Percentiles rank a stretch among this genome's conserved stretches.
Evolutionary conservation across 805 yeast genomes (phyloP).

Genomic region (Suhomyces prunicola): DNA sequence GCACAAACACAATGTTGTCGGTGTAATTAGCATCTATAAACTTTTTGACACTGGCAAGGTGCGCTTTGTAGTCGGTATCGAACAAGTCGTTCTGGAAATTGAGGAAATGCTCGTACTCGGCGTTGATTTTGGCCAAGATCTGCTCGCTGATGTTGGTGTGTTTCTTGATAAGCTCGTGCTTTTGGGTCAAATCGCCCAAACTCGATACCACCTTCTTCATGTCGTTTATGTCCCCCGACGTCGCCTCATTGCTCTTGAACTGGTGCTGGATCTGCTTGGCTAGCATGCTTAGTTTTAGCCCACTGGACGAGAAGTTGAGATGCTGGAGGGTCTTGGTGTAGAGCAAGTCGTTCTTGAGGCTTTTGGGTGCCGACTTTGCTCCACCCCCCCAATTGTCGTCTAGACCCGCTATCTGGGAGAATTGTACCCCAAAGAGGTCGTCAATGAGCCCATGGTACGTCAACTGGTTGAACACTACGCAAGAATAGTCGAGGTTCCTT

Average conservation of each 20-base stretch:
- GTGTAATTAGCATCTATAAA: slow-evolving; percentile 39
- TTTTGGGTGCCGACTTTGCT: slow-evolving; percentile 56
- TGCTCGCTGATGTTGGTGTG: slow-evolving; percentile 76
- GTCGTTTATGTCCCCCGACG: slow-evolving; percentile 18
- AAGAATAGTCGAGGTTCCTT: slow-evolving; percentile 67
- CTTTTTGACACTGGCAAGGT: slow-evolving; percentile 27
- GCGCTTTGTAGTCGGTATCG: slow-evolving; percentile 36
- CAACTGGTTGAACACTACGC: slow-evolving; percentile 71
- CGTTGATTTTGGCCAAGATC: slow-evolving; percentile 47
- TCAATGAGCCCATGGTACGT: slow-evolving; percentile 81
- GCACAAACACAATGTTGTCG: slow-evolving; percentile 45
- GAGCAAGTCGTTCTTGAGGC: slow-evolving; percentile 50
- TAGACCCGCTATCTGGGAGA: slow-evolving; percentile 10
- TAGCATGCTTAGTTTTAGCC: slow-evolving; percentile 61
- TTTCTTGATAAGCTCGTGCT: slow-evolving; percentile 64
- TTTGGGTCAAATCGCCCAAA: slow-evolving; percentile 60
- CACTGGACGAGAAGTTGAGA: slow-evolving; percentile 77
- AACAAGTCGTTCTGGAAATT: slow-evolving; percentile 71
- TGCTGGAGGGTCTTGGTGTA: slow-evolving; percentile 49
- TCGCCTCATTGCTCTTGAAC: slow-evolving; percentile 54
- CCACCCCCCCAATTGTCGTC: neutral
- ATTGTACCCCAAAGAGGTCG: slow-evolving; percentile 57
- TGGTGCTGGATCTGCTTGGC: slow-evolving; percentile 71
- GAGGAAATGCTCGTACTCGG: slow-evolving; percentile 44
- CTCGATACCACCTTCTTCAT: slow-evolving; percentile 71